Base-by-base conservation (phyloP, 2,329 filamentous ascomycete species). In the Fonsecaea monophora region DNA sequence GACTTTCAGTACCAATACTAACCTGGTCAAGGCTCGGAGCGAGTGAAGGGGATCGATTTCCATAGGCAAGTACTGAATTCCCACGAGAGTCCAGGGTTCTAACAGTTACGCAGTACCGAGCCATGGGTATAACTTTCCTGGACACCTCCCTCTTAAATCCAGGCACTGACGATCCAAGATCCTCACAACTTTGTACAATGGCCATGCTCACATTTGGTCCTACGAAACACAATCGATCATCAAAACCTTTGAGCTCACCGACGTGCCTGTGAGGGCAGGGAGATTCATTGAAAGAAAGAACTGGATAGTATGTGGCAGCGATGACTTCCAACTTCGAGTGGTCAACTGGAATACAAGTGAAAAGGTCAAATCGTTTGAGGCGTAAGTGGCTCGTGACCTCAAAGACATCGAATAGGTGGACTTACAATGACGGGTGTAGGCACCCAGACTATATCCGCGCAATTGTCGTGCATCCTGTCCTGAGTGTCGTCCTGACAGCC, bases 321-420 rank as follows among this genome's bases (percentile, higher is more conserved):
- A 96, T 82, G 92, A 97, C 83, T 99, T 96, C 82, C 87, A 90
- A 76, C 78, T 90, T 68, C 91, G 94, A 74, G 92, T 96, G 71
- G 96, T 97, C 87, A 98, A 99, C 84, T 99, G 98, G 86, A 98
- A 99, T 83, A 99, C 95, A 62, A 96, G 92, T 68, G 95, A 99
- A 82, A 98, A 97, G 87, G 70, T 73, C 61, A 73, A 72, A 63
- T 72, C 72, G 32, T 73, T 73, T 62, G 72, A 73, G 65, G 72
- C 72, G 67, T 70, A 64, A 68, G 68, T 59, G 42, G 37, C 10
- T 42, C 10, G 34, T 25, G 13, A n/a, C 18, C 8, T 35, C 13
- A 21, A 35, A 13, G 10, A n/a, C 21, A 40, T 37, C 53, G 34
- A 18, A 45, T 18, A 45, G 57, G 42, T 32, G 32, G 53, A 53